Percentiles rank a stretch among this genome's conserved stretches.
Evolutionary conservation across 1,139 yeast genomes (phyloP).

Genomic region (Sugiyamaella sp.): DNA sequence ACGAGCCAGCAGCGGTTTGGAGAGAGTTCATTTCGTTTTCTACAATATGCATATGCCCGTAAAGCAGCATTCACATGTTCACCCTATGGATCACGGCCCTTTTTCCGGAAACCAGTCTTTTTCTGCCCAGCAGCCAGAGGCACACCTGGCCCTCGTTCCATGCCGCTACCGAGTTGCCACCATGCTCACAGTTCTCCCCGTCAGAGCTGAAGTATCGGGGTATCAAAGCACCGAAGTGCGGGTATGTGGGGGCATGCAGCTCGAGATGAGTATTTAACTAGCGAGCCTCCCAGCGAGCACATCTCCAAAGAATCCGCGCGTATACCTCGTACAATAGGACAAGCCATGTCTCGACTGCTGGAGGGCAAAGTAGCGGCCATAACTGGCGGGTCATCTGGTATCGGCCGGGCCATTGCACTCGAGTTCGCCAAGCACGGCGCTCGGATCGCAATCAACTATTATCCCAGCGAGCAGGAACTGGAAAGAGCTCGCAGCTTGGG

Average conservation of each 20-base stretch:
- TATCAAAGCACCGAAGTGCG: slow-evolving; percentile 11
- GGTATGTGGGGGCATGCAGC: slow-evolving; percentile 2
- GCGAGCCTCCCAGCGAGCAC: not conserved
- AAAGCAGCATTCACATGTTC: too few species aligned
- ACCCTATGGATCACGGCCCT: too few species aligned
- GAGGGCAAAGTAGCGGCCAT: slow-evolving; percentile 33
- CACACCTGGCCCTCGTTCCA: too few species aligned
- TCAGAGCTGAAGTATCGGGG: slow-evolving; percentile 1
- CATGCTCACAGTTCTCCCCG: too few species aligned
- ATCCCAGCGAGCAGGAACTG: slow-evolving; percentile 34
- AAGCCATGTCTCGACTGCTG: slow-evolving; percentile 20
- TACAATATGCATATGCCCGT: too few species aligned
- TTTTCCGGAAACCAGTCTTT: too few species aligned
- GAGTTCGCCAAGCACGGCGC: slow-evolving; percentile 42
- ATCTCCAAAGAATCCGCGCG: not conserved
- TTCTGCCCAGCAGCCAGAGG: too few species aligned
- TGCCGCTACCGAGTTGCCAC: too few species aligned
- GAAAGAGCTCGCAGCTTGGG: slow-evolving; percentile 37
- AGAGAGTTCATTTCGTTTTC: too few species aligned
- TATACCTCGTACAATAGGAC: not conserved
- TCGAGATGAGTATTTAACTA: not conserved
- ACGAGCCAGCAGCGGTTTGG: too few species aligned
- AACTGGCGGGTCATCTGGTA: slow-evolving; percentile 50
- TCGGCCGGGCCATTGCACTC: slow-evolving; percentile 47
- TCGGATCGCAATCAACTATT: slow-evolving; percentile 39